Evolutionary conservation across 371 early-diverging fungal species (phyloP).

Genomic region (Mucor racemosus): DNA sequence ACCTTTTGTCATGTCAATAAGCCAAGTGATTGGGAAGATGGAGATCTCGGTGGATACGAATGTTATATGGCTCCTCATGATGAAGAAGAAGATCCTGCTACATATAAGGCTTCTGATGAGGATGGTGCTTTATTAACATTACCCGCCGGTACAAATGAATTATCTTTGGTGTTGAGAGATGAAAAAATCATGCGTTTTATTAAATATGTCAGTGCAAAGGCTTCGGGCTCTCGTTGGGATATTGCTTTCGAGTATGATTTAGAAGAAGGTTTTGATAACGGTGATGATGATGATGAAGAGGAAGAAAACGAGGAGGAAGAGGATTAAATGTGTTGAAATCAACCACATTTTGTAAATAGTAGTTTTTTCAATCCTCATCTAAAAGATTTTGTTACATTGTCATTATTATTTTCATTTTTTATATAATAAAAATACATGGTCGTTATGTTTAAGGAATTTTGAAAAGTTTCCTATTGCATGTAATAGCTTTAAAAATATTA

Average conservation of each 20-base stretch:
- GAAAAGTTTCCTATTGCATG: too few species aligned
- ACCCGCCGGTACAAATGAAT: slow-evolving; percentile 66
- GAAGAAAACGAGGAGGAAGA: slow-evolving; percentile 3
- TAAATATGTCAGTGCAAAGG: slow-evolving; percentile 78
- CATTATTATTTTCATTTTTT: not conserved
- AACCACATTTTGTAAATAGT: slow-evolving; percentile 1
- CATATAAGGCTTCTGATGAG: slow-evolving; percentile 64
- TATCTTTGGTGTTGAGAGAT: slow-evolving; percentile 72
- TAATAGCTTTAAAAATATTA: too few species aligned
- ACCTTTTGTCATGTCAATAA: slow-evolving; percentile 51
- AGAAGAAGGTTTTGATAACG: slow-evolving; percentile 16
- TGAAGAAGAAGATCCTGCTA: slow-evolving; percentile 73
- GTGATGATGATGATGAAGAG: slow-evolving; percentile 14
- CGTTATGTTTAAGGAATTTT: not conserved
- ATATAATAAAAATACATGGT: not conserved
- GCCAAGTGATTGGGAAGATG: slow-evolving; percentile 57
- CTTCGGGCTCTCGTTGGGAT: slow-evolving; percentile 78
- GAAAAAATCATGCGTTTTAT: slow-evolving; percentile 79
- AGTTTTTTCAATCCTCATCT: not conserved
- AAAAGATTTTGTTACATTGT: not conserved
- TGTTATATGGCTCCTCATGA: slow-evolving; percentile 77
- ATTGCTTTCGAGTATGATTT: slow-evolving; percentile 66
- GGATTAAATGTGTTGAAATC: not conserved
- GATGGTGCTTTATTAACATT: slow-evolving; percentile 65
- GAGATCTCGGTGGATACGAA: slow-evolving; percentile 77